Conservation (phyloP, 139 green algal species). For the Chlorokybus atmophyticus region DNA sequence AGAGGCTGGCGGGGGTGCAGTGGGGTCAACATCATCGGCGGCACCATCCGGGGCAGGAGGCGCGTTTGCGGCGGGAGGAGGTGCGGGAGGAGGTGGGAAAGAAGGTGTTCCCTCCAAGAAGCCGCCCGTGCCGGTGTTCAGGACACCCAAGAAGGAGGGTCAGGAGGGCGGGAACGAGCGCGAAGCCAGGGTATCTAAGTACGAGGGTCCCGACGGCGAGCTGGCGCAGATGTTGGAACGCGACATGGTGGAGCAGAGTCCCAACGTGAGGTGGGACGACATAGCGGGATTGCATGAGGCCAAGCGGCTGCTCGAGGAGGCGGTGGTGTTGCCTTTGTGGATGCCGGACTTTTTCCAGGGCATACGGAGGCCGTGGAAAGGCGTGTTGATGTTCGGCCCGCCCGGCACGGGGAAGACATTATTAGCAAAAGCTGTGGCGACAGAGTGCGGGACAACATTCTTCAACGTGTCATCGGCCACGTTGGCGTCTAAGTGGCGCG, state of each 20-base stretch:
- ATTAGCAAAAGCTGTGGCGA: slow-evolving; percentile 78
- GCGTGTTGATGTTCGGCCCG: slow-evolving; percentile 87
- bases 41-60: too few relatives aligned
- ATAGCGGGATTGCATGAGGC: slow-evolving; percentile 65
- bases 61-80: neutral
- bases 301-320: slow-evolving; percentile 83
- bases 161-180: neutral
- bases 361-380: slow-evolving; percentile 78
- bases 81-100: neutral
- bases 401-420: slow-evolving; percentile 87
- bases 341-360: slow-evolving; percentile 82
- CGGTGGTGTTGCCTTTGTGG: slow-evolving; percentile 66
- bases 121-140: too few relatives aligned
- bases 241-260: slow-evolving; percentile 62
- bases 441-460: slow-evolving; percentile 79
- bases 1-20: too few relatives aligned
- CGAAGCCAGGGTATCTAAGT: neutral
- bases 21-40: too few relatives aligned
- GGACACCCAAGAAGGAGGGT: too few relatives aligned
- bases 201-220: slow-evolving; percentile 56
- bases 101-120: too few relatives aligned
- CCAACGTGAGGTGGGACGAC: slow-evolving; percentile 54
- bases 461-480: slow-evolving; percentile 85
- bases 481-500: slow-evolving; percentile 81
- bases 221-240: slow-evolving; percentile 52